Percentiles rank a stretch among this genome's conserved stretches.
Conservation (phyloP, 108 stramenopile genomes). For the Cyclostephanos invisitatus region DNA sequence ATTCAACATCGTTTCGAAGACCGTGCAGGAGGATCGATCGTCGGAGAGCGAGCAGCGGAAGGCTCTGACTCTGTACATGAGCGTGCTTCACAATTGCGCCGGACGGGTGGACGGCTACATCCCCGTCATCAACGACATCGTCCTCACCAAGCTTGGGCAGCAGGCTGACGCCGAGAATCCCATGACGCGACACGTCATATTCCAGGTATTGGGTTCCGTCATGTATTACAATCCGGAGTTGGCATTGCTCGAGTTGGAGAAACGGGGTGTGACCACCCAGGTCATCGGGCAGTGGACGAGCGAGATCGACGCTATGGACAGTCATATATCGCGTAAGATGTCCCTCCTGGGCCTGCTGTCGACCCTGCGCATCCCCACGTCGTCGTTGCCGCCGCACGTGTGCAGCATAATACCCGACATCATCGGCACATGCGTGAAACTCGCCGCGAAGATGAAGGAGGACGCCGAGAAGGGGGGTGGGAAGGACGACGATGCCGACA, state of each 20-base stretch:
- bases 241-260: conserved; percentile 84
- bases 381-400: conserved; percentile 67
- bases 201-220: conserved; percentile 84
- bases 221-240: conserved; percentile 89
- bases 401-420: conserved; percentile 64
- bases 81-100: conserved; percentile 87
- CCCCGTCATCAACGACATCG: conserved; percentile 81
- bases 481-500: conserved; percentile 47
- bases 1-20: conserved; percentile 86
- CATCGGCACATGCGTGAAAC: conserved; percentile 60
- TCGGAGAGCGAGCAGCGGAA: conserved; percentile 87
- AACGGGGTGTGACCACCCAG: conserved; percentile 80
- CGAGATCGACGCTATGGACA: conserved; percentile 63
- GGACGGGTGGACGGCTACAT: conserved; percentile 84
- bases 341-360: conserved; percentile 79
- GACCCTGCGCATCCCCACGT: conserved; percentile 65
- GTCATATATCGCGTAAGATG: conserved; percentile 77
- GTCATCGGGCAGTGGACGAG: conserved; percentile 84
- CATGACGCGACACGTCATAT: conserved; percentile 75
- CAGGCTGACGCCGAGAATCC: conserved; percentile 74
- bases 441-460: conserved; percentile 70
- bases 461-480: conserved; percentile 65
- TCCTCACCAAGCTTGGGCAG: conserved; percentile 81
- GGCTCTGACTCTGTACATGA: conserved; percentile 86
- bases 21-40: conserved; percentile 77